Evolutionary conservation across 306 rosid genomes (phyloP), one percentile per base, ranked within the genome.

Genomic region (Echinosophora koreensis): DNA sequence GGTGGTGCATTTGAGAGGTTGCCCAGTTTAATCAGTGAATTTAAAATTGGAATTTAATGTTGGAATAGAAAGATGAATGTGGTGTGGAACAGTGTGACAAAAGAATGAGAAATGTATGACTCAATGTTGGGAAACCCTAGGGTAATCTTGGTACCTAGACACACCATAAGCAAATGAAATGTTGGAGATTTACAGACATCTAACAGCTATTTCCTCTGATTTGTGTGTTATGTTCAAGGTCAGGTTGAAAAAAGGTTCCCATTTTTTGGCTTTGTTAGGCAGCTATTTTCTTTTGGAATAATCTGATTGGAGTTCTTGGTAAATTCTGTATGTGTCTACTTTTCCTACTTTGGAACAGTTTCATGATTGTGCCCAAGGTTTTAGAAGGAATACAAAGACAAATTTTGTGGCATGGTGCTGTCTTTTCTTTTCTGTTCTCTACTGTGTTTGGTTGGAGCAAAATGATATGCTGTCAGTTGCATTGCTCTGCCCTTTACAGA

Each of bases 1-100:
- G 57, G 16, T 42, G 44, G 8, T 14, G 12, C 46, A 8, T 58
- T 14, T 22, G 42, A 39, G 67, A 22, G 49, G 34, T 37, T 71
- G 16, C 10, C 32, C 8, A 11, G 39, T 55, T 71, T 57, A 56
- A 39, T 57, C 22, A 22, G 56, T 27, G 15, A 39, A 72, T 56
- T 39, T 56, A 57, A 39, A 56, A 41, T 72, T 57, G 51, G 67
- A n/a, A n/a, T 57, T 72, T 8, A 15, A 17, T 35, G 22, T 8
- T 34, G 12, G 7, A 13, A 10, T 34, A 22, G 39, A 56, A 56
- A 35, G 49, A 52, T 34, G 44, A 5, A 11, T 71, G 15, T 71
- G 28, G 66, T 18, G 22, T 55, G 42, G 72, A 66, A 66, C 30
- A 71, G 30, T 13, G 9, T 71, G 16, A 6, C 22, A 54, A 54